Evolutionary conservation across 768 basidiomycete genomes (phyloP), one percentile per base, ranked within the genome.

Genomic region (Russula compacta): DNA sequence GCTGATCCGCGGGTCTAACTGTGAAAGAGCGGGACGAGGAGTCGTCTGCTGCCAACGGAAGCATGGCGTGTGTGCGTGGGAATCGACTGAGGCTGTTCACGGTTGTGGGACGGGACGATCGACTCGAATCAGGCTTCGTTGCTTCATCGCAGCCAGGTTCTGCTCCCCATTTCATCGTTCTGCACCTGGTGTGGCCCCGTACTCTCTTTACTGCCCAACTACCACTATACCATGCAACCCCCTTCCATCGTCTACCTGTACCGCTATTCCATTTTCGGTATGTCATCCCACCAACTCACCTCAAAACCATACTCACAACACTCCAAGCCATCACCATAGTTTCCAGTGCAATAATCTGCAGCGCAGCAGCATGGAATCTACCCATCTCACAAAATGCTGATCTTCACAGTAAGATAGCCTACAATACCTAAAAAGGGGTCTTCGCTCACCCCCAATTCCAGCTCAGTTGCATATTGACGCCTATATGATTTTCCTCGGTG

Each of bases 331-430:
- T 65, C 8, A n/a, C 51, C 32, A 50, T 66, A 15, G 6, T 56
- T 43, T 65, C 64, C 38, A 61, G 38, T 59, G 59, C 65, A 17
- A 58, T 66, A 39, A 61, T 66, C 63, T 66, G 64, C 65, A 66
- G 59, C 46, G 59, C 58, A 50, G 65, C 59, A 40, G 64, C 52
- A 36, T 66, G 65, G 65, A 66, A 61, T 38, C 36, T 66, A 6
- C 39, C 59, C 46, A 24, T 57, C 42, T 54, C 64, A 11, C 56
- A 55, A 21, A 54, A 17, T 47, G 44, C 48, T 21, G 19, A 40
- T 32, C 6, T 61, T 38, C 40, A 15, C 39, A 38, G 65, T 66
- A 40, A 50, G 59, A 6, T 11, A 3, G 0, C 36, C 17, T 17
- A 12, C 21, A 8, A 14, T 9, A n/a, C 3, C 33, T 7, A 11